Base-by-base conservation (phyloP, 371 early-diverging fungal genomes). In the Mucor racemosus region DNA sequence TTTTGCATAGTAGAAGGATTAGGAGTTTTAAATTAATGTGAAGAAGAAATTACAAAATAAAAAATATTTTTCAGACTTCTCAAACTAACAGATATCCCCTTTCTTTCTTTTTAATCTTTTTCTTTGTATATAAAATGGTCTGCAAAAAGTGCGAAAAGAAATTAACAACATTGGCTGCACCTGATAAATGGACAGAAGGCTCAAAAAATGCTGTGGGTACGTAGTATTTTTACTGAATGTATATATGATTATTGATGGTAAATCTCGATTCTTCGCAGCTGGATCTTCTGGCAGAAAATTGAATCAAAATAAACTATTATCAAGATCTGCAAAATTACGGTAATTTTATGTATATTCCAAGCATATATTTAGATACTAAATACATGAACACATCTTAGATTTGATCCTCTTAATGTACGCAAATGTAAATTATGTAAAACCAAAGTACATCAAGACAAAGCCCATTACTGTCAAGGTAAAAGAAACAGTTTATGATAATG, bases 131-230 rank as follows among this genome's bases (percentile, higher is more conserved):
- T 19, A 61, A 7, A n/a, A 89, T 89, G 89, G 89, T 89, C 7
- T 89, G 87, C 64, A 76, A 71, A 46, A 88, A 84, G 70, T 89
- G 91, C 70, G 90, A 92, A 80, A 89, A 88, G 80, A 92, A 92
- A 64, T 72, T 90, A 17, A 74, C 81, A 8, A 81, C 81, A 59
- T 76, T 90, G 36, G 85, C 86, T 44, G 84, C 86, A 53, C 88
- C 89, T 8, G 88, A 88, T 65, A 86, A 84, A 56, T 91, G 90
- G 90, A 90, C 89, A 60, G 90, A 89, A 44, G 92, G 90, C 4
- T 82, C 90, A 5, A 77, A 80, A 40, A 91, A 89, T 61, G 69
- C 80, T 26, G 62, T 64, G 38, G 78, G 84, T 78, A 85, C 33
- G 19, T 17, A 26, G 21, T 21, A 26, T 13, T 26, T 14, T n/a